Base-by-base conservation (phyloP, 768 basidiomycete genomes). In the Tricholoma sp. region DNA sequence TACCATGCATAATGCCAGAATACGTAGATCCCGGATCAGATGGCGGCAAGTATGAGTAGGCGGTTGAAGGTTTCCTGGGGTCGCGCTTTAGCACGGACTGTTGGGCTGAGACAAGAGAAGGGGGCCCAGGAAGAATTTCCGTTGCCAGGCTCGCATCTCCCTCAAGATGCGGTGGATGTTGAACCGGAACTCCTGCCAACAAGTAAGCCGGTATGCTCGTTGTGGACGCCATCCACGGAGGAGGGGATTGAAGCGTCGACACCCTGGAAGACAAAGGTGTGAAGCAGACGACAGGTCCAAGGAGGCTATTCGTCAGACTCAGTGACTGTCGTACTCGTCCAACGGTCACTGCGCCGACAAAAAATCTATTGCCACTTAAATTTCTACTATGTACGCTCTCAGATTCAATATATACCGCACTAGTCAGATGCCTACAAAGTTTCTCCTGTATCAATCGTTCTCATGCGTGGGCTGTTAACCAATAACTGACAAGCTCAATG, bases 11-110 rank as follows among this genome's bases (percentile, higher is more conserved):
- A 68, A 87, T 80, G 58, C 86, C 88, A 69, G 87, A 84, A 77
- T 91, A 94, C 22, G 91, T 94, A 64, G 91, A 87, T 67, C 91
- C 91, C 60, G 91, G 91, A 79, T 94, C 91, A 66, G 85, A 83
- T 60, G 83, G 74, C 49, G 91, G 90, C 68, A 94, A 79, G 78
- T 92, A 94, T 60, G 91, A 91, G 72, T 84, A 78, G 58, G 79
- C 73, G 62, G 80, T 75, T 61, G 80, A 71, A 52, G 86, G 83
- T 74, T 92, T 91, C 77, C 81, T 89, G 66, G 85, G 85, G 76
- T 93, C 90, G 69, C 88, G 85, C 76, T 86, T 89, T 67, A 84
- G 79, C 55, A 81, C 76, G 65, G 81, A 74, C 74, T 89, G 88
- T 72, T 86, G 86, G 57, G 84, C 74, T 64, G 87, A 83, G 62